Evolutionary conservation across 768 basidiomycete genomes (phyloP).

Genomic region (Stropharia rugosoannulata): DNA sequence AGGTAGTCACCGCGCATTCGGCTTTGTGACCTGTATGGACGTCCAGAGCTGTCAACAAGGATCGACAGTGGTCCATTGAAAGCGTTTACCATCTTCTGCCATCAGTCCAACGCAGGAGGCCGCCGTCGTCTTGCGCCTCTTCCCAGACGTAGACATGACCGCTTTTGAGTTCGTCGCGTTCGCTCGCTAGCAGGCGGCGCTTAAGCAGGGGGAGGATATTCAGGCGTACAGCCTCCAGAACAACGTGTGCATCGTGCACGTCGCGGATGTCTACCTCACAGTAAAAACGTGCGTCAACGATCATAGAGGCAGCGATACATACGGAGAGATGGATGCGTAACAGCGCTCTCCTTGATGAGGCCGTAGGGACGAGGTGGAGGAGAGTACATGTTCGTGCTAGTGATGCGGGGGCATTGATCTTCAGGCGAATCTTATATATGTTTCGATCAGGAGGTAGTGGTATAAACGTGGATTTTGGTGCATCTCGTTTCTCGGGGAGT

Average conservation of each 20-base stretch:
- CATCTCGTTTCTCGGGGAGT: slow-evolving; percentile 39
- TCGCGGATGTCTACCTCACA: slow-evolving; percentile 63
- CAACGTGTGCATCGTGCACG: slow-evolving; percentile 74
- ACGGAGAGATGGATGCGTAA: slow-evolving; percentile 53
- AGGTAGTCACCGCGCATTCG: slow-evolving; percentile 82
- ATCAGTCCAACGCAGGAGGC: slow-evolving; percentile 77
- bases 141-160: slow-evolving; percentile 88
- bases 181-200: slow-evolving; percentile 65
- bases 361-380: slow-evolving; percentile 17
- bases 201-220: slow-evolving; percentile 70
- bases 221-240: slow-evolving; percentile 75
- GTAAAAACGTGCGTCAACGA: background rate
- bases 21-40: slow-evolving; percentile 67
- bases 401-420: background rate
- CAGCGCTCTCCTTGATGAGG: slow-evolving; percentile 24
- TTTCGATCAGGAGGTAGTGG: slow-evolving; percentile 7
- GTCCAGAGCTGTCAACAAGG: background rate
- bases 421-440: slow-evolving; percentile 21
- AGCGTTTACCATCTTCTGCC: slow-evolving; percentile 66
- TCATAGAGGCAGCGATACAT: slow-evolving; percentile 12
- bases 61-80: background rate
- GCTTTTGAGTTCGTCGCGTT: slow-evolving; percentile 66
- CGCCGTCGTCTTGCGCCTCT: slow-evolving; percentile 74
- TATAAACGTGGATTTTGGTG: slow-evolving; percentile 21
- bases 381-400: slow-evolving; percentile 17